Percentiles rank a stretch among this genome's conserved stretches.
Conservation (phyloP, 2,329 filamentous ascomycete genomes). For the Malbranchea cinnamomea region DNA sequence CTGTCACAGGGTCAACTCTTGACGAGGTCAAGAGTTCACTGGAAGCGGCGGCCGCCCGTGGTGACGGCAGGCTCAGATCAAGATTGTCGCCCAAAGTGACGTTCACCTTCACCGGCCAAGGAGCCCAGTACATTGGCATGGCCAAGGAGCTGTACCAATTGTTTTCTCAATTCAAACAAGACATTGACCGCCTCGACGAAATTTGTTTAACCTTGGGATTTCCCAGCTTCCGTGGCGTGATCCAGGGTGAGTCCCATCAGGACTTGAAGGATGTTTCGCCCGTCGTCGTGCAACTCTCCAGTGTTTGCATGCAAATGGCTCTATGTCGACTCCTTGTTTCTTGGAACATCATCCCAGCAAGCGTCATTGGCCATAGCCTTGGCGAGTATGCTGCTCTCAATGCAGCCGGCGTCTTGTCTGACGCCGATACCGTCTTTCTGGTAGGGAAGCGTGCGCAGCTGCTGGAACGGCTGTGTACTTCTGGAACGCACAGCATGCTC, state of each 20-base stretch:
- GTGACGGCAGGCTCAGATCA: conserved; percentile 11
- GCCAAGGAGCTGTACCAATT: conserved; percentile 18
- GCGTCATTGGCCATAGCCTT: conserved; percentile 21
- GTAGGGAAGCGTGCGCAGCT: conserved; percentile 54
- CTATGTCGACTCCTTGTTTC: conserved; percentile 20
- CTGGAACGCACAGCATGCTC: conserved; percentile 52
- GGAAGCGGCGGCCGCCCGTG: not conserved
- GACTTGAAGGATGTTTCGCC: conserved; percentile 12
- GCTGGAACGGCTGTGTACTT: conserved; percentile 48
- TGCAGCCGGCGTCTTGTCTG: conserved; percentile 21
- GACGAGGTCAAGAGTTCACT: conserved; percentile 10
- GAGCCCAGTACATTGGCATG: conserved; percentile 16
- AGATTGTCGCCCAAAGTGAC: conserved; percentile 12
- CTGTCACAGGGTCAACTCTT: conserved; percentile 12
- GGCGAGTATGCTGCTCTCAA: conserved; percentile 27
- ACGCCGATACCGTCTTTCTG: conserved; percentile 39
- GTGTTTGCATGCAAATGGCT: conserved; percentile 28
- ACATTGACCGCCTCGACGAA: conserved; percentile 18
- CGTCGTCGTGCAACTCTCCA: conserved; percentile 24
- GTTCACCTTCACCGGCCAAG: conserved; percentile 27
- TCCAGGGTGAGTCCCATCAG: conserved; percentile 14
- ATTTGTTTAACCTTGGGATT: conserved; percentile 18
- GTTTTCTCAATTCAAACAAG: conserved; percentile 16
- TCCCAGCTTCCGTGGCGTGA: conserved; percentile 15
- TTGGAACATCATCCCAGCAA: conserved; percentile 15